phyloP scores from a whole-genome alignment of 2,329 filamentous ascomycete genomes.

The Sclerotinia glacialis region DNA sequence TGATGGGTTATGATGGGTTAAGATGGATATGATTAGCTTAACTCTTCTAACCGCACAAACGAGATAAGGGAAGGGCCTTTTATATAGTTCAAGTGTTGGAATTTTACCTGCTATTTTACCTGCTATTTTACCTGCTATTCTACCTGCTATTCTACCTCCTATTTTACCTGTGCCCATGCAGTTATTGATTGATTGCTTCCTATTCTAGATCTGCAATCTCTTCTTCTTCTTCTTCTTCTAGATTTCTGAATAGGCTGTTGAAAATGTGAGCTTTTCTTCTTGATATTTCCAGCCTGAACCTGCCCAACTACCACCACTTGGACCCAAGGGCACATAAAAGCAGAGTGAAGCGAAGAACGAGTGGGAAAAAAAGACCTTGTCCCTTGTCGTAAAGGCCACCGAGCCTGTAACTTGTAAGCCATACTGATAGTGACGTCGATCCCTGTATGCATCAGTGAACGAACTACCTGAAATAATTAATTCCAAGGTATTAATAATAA shows the following conservation, averaged over 20 bases:
- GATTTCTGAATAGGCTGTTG: not conserved
- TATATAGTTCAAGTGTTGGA: not conserved
- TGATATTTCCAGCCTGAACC: conserved; percentile 5
- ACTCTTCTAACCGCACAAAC: conserved; percentile 11
- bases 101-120: too few species aligned
- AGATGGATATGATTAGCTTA: conserved; percentile 11
- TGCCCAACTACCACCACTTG: not conserved
- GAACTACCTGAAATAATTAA: too few species aligned
- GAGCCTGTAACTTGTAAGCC: too few species aligned
- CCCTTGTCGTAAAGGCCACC: not conserved
- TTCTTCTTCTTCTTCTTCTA: too few species aligned
- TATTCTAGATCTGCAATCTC: not conserved
- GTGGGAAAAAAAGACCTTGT: not conserved
- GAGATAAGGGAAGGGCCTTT: conserved; percentile 10
- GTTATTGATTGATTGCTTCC: conserved; percentile 10
- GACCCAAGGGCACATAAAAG: not conserved
- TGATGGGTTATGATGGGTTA: not conserved
- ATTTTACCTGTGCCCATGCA: too few species aligned
- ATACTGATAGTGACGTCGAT: conserved; percentile 19
- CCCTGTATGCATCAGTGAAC: conserved; percentile 6
- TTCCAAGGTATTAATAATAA: too few species aligned
- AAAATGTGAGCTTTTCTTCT: not conserved
- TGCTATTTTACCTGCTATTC: too few species aligned
- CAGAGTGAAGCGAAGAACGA: not conserved
- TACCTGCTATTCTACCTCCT: too few species aligned